A percentile compares a stretch with the other conserved stretches of the same genome.
Conservation (phyloP, 2,329 filamentous ascomycete genomes). For the Atkinsonella texensis region DNA sequence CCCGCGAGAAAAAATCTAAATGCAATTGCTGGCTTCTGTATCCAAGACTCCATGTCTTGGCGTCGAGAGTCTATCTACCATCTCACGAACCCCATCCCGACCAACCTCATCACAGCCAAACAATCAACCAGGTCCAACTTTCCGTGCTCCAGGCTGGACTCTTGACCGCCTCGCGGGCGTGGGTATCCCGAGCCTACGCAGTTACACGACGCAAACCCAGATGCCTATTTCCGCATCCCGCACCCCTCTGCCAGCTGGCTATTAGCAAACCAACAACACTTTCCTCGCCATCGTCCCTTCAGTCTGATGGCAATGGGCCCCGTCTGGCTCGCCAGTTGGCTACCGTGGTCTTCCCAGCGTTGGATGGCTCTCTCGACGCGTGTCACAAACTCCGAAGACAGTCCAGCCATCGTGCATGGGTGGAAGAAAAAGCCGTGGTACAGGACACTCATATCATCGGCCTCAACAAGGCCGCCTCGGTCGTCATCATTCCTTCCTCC, state of each 20-base stretch:
- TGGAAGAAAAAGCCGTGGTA: neutral
- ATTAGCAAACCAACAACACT: neutral
- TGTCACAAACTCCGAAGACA: neutral
- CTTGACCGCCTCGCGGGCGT: neutral
- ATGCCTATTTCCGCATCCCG: neutral
- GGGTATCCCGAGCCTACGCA: neutral
- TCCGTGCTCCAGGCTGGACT: neutral
- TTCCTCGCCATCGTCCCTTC: neutral
- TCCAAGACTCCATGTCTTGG: no score
- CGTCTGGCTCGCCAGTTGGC: no score
- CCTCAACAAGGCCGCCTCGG: neutral
- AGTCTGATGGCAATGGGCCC: neutral
- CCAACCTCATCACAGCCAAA: no score
- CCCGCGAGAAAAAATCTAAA: no score
- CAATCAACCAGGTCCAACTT: neutral
- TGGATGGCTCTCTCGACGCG: neutral
- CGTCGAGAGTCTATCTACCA: no score
- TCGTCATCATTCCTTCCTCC: neutral
- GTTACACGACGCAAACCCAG: neutral
- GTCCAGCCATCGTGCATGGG: neutral
- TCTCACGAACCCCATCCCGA: no score
- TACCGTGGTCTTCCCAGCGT: neutral
- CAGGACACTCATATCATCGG: neutral
- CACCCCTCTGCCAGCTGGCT: neutral
- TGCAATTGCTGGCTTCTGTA: no score